Base-by-base conservation (phyloP, 495 filamentous ascomycete species). In the Neurospora hispaniola region DNA sequence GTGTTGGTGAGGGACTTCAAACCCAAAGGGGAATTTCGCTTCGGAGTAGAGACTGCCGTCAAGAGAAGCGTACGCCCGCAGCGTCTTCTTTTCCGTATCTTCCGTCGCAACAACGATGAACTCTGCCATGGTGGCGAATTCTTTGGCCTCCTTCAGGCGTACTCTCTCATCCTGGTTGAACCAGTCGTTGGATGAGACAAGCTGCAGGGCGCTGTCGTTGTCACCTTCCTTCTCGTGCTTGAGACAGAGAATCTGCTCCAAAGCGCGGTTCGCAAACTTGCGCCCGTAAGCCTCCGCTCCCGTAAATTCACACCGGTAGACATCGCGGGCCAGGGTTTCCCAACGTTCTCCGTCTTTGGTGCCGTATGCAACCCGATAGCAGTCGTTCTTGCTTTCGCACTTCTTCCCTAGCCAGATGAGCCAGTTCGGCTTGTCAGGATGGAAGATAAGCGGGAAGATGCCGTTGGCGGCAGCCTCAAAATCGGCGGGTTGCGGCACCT, bases 51-150 rank as follows among this genome's bases (percentile, higher is more conserved):
- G 87, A 72, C 83, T 84, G 40, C 94, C 96, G 79, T 98, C 93
- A 18, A 97, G 82, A 78, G 93, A 97, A 62, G 93, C 88, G 75
- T 91, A 90, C 42, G 92, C 91, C 72, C 90, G 90, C 75, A 98
- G 81, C 16, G 87, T 91, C 48, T 90, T 85, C 70, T 88, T 85
- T 39, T 92, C 88, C 27, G 84, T 79, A 38, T 90, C 86, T 77
- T 89, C 87, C 42, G 89, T 88, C 2, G 96, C 96, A 42, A 97
- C 93, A 59, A 99, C 88, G 77, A 98, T 93, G 82, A 96, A 99
- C 75, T 98, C 95, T 31, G 91, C 88, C 93, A 96, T 97, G 38
- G 90, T 96, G 6, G 93, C 94, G 80, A 95, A 98, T 66, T 91
- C 89, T 54, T 91, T 90, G 72, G 98, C 90, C 72, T 94, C 87